Evolutionary conservation across 2,329 filamentous ascomycete species (phyloP), one percentile per base, ranked within the genome.

Genomic region (Dothideomycetes sp.): DNA sequence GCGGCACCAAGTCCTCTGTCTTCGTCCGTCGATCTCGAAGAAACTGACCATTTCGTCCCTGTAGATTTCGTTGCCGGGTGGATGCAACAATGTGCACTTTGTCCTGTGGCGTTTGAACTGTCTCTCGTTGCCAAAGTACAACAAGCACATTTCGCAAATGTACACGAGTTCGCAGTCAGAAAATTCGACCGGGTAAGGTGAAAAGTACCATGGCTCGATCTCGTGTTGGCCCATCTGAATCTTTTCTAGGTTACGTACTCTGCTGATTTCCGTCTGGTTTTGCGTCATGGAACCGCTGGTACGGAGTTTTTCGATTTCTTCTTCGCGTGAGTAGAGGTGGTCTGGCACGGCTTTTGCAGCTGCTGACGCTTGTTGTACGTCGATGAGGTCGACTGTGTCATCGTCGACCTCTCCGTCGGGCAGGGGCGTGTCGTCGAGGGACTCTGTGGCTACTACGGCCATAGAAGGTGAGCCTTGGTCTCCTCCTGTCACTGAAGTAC

Each of bases 191-290:
- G 91, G 91, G 54, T 98, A 98, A 0, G 91, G 91, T 4, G 87
- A 94, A 66, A 98, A 98, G 62, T 98, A 98, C 91, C 91, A 98
- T 0, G 91, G 91, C 59, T 94, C 93, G 30, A 98, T 76, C 54
- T 95, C 86, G 58, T 80, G 82, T 52, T 81, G 79, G 31, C 91
- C 93, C 70, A 98, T 96, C 59, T 96, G 89, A 3, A 98, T 81
- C 51, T 83, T 88, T 41, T 84, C 85, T 50, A 98, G 79, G 58
- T 98, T 98, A 55, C 91, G 82, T 41, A 98, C 94, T 39, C 93
- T 82, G 17, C 89, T 89, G 46, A 98, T 87, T 58, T 98, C 93
- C 10, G 89, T 87, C 43, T 94, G 91, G 50, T 96, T 96, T 59
- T 98, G 93, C 9, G 93, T 98, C 91, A 98, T 96, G 46, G 87